Evolutionary conservation across 2,329 filamentous ascomycete species (phyloP).

Genomic region (Botrytis deweyae): DNA sequence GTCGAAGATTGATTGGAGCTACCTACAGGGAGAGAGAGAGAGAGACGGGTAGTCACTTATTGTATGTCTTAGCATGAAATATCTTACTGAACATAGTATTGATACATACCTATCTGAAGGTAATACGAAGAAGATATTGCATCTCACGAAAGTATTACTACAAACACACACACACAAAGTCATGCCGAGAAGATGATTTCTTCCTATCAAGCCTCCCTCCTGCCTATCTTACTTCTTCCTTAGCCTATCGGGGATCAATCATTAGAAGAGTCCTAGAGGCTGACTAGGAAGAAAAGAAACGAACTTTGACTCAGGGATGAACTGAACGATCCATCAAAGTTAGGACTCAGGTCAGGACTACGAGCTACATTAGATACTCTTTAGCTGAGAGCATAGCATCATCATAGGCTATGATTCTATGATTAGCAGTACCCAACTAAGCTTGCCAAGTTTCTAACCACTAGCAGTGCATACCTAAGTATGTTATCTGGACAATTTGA

Average conservation of each 20-base stretch:
- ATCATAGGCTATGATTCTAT: background rate
- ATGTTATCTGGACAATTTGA: background rate
- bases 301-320: conserved; percentile 12
- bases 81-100: background rate
- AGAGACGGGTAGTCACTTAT: background rate
- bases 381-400: background rate
- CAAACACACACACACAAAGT: background rate
- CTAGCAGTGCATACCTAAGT: background rate
- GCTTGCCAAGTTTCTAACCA: background rate
- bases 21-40: background rate
- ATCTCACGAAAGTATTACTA: background rate
- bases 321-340: background rate
- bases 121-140: background rate
- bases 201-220: background rate
- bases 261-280: background rate
- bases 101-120: background rate
- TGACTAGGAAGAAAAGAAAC: background rate
- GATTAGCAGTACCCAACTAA: background rate
- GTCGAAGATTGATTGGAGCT: background rate
- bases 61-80: background rate
- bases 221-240: background rate
- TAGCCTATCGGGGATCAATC: background rate
- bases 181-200: background rate
- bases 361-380: background rate
- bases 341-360: background rate